Conservation (phyloP, 306 rosid genomes). For the Inga laurina region DNA sequence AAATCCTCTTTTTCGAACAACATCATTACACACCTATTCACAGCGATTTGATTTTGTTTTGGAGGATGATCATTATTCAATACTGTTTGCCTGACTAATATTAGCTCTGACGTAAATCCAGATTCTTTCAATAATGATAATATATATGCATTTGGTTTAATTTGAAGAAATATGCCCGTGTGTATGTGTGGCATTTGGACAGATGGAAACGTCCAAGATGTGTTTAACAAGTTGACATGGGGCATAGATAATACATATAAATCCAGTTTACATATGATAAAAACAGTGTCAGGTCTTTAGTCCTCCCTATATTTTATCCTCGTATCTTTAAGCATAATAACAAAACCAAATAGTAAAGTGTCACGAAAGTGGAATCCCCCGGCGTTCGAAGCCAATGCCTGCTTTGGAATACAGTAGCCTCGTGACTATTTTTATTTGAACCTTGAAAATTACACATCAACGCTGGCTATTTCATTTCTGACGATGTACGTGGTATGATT, state of each 20-base stretch:
- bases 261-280: not conserved
- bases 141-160: not conserved
- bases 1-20: not conserved
- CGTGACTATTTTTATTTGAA: not conserved
- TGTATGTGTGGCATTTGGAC: not conserved
- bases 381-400: not conserved
- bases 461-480: not conserved
- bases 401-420: not conserved
- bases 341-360: not conserved
- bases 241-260: not conserved
- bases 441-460: not conserved
- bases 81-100: not conserved
- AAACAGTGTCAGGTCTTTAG: not conserved
- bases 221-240: not conserved
- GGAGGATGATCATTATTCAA: not conserved
- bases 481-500: not conserved
- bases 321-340: not conserved
- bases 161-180: not conserved
- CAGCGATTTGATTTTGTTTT: slow-evolving; percentile 28
- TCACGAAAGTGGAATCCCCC: not conserved
- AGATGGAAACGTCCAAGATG: not conserved
- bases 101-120: not conserved
- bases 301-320: not conserved
- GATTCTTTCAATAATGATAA: not conserved
- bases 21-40: not conserved